These are phyloP conservation scores for Saccharomyces mikatae DNA, from an alignment of 805 yeast genomes.

Conservation along the genomic window DNA sequence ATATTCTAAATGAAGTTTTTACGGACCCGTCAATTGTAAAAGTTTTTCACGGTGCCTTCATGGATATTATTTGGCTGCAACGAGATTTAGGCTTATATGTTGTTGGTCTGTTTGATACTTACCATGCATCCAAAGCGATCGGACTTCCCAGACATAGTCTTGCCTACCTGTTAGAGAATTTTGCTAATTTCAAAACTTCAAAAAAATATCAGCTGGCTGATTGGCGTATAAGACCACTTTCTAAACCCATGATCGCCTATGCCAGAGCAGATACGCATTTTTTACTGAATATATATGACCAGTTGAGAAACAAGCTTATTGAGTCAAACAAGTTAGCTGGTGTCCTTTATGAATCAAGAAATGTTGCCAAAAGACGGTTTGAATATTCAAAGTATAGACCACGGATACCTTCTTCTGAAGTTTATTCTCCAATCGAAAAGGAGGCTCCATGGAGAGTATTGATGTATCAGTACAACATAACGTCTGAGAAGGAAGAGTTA, in stretches of 20 bases:
- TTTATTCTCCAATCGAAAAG: constrained; percentile 45
- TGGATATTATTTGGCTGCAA: constrained; percentile 97
- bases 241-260: constrained; percentile 66
- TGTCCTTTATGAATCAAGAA: constrained; percentile 67
- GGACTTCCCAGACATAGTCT: constrained; percentile 76
- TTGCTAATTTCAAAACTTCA: constrained; percentile 77
- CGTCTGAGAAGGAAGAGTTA: constrained; percentile 43
- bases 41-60: constrained; percentile 91
- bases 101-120: constrained; percentile 87
- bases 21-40: constrained; percentile 75
- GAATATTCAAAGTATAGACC: constrained; percentile 68
- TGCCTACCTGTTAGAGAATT: constrained; percentile 73
- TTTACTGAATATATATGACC: constrained; percentile 69
- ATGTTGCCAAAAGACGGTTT: constrained; percentile 72
- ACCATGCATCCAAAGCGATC: constrained; percentile 75
- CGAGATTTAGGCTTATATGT: constrained; percentile 87
- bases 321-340: constrained; percentile 43
- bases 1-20: constrained; percentile 60
- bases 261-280: constrained; percentile 96
- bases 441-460: constrained; percentile 61
- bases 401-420: constrained; percentile 23
- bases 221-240: constrained; percentile 87
- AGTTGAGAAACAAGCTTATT: constrained; percentile 55
- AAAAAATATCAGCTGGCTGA: constrained; percentile 94
- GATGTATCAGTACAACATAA: constrained; percentile 58